Evolutionary conservation across 176 grass and related monocot species (phyloP).

Genomic region (Paspalum notatum): DNA sequence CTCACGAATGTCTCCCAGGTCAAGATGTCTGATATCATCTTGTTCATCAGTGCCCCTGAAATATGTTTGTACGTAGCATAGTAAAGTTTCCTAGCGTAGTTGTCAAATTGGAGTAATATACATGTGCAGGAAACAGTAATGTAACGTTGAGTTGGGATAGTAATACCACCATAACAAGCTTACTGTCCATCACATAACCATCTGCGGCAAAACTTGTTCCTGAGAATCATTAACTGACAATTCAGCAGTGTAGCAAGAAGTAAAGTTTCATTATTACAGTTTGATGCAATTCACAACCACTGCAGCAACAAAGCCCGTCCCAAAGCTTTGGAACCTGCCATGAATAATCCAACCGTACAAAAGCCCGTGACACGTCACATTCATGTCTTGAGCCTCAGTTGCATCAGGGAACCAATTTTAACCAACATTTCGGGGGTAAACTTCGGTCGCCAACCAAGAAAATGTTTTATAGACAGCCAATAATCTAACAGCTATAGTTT

Average conservation of each 20-base stretch:
- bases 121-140: too few relatives aligned
- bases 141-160: too few relatives aligned
- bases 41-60: too few relatives aligned
- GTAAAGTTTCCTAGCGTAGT: too few relatives aligned
- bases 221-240: slow-evolving; percentile 3
- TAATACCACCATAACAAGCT: too few relatives aligned
- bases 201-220: not conserved
- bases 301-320: not conserved
- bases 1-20: too few relatives aligned
- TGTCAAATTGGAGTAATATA: too few relatives aligned
- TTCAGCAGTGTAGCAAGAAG: not conserved
- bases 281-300: slow-evolving; percentile 34
- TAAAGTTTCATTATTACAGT: slow-evolving; percentile 37
- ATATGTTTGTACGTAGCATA: too few relatives aligned
- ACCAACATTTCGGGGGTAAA: not conserved
- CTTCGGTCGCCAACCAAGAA: slow-evolving; percentile 9
- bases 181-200: too few relatives aligned
- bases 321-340: slow-evolving; percentile 16
- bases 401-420: not conserved
- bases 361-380: not conserved
- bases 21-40: too few relatives aligned
- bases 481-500: slow-evolving; percentile 24
- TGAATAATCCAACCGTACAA: slow-evolving; percentile 1
- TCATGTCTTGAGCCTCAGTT: slow-evolving; percentile 16
- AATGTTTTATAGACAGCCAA: slow-evolving; percentile 17